Evolutionary conservation across 2,329 filamentous ascomycete species (phyloP), one percentile per base, ranked within the genome.

Genomic region (Alternaria novae-zelandiae): DNA sequence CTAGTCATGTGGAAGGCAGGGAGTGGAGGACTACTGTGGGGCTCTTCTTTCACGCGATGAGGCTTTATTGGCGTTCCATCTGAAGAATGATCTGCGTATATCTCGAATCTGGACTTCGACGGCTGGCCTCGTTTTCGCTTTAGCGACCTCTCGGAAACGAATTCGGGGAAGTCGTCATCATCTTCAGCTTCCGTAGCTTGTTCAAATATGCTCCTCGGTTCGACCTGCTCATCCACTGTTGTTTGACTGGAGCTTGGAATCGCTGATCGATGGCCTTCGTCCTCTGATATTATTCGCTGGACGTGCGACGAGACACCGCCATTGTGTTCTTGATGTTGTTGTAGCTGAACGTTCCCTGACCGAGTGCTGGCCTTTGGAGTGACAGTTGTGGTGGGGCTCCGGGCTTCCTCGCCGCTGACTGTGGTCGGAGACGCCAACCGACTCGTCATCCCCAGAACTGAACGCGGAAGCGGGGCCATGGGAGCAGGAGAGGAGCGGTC

Each of bases 191-290:
- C 46, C 8, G 57, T 59, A 13, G 28, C 41, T 11, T 61, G 63
- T 20, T 61, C 59, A 6, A 46, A 49, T 46, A 30, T 54, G 51
- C 57, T 50, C 26, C 30, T 55, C 32, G 74, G 69, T 11, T 75
- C 69, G 11, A 66, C 53, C 12, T 53, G 64, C 54, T 81, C 79
- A 45, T 78, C 76, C 53, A 80, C 78, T 6, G 82, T 85, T 3
- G 80, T 83, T 65, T 84, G 82, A 59, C 82, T 84, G 2, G 82
- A 84, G 13, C 71, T 63, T 26, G 76, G 50, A n/a, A 64, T 70
- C 7, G 66, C 62, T n/a, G 64, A 51, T 20, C 44, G 55, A 15
- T 44, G 47, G 32, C 63, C 50, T 25, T 47, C 45, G 9, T 44
- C 30, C 12, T 49, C 21, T 20, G 50, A 21, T 5, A 26, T 47